Percentiles rank a stretch among this genome's conserved stretches.
Evolutionary conservation across 83 land plant species (phyloP).

Genomic region (Diphasiastrum complanatum): DNA sequence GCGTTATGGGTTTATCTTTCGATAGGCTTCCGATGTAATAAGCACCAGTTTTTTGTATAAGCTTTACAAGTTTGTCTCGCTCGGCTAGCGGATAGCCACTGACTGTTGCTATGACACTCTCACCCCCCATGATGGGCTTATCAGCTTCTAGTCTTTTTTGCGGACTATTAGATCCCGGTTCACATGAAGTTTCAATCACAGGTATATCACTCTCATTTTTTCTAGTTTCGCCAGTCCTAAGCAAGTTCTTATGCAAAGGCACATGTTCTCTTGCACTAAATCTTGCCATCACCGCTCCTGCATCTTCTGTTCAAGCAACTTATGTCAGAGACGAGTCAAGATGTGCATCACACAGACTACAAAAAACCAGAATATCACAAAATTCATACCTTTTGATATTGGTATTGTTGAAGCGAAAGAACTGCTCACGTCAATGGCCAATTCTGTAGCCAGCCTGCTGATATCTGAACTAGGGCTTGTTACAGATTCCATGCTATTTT

Average conservation of each 20-base stretch:
- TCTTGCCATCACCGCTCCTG: no score
- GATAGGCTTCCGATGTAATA: constrained; percentile 58
- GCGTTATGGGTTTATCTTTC: constrained; percentile 54
- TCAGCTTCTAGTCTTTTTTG: neutral
- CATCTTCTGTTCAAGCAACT: no score
- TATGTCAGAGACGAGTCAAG: no score
- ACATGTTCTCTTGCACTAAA: no score
- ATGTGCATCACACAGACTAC: no score
- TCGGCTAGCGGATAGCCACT: constrained; percentile 71
- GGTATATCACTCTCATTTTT: neutral
- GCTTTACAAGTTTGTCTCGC: constrained; percentile 60
- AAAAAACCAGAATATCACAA: no score
- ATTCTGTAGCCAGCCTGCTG: no score
- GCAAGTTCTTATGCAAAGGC: neutral
- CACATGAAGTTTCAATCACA: neutral
- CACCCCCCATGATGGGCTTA: constrained; percentile 47
- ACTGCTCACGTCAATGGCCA: no score
- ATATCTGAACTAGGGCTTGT: no score
- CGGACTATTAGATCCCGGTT: constrained; percentile 14
- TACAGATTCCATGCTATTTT: no score
- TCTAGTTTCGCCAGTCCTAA: constrained; percentile 1
- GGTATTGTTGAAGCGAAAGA: no score
- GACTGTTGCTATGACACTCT: constrained; percentile 56
- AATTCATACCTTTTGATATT: no score
- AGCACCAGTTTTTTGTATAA: constrained; percentile 64